A percentile compares a stretch with the other conserved stretches of the same genome.
phyloP scores from a whole-genome alignment of 2,329 filamentous ascomycete species.

The Sporothrix dimorphospora region DNA sequence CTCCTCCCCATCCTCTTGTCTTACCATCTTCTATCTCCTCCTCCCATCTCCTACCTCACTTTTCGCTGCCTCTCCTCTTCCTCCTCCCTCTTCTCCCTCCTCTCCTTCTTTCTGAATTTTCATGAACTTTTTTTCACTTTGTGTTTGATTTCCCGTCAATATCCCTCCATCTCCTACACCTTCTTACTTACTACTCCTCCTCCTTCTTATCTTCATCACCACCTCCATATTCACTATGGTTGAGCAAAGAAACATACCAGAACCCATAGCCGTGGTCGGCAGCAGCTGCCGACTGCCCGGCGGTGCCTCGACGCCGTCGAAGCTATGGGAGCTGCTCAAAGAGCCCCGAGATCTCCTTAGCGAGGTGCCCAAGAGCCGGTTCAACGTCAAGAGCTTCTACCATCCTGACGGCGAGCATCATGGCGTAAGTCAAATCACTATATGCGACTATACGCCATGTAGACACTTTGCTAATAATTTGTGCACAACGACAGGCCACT shows the following conservation, averaged over 20 bases:
- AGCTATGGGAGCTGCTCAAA: conserved; percentile 32
- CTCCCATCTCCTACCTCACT: background rate
- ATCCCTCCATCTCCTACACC: background rate
- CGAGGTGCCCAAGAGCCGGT: conserved; percentile 30
- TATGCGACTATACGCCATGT: background rate
- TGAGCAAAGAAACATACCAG: conserved; percentile 18
- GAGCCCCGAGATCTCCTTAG: conserved; percentile 8
- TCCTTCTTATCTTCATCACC: background rate
- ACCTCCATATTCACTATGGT: background rate
- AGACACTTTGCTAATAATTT: background rate
- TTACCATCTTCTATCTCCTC: background rate
- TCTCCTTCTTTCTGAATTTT: background rate
- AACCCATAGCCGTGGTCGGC: conserved; percentile 34
- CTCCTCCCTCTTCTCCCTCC: background rate
- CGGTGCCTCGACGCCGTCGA: conserved; percentile 29
- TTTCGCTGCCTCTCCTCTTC: background rate
- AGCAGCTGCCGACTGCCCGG: conserved; percentile 32
- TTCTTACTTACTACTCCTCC: background rate
- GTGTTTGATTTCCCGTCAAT: too few species aligned
- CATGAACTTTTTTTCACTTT: background rate
- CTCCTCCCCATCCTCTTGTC: background rate
- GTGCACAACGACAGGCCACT: conserved; percentile 10
- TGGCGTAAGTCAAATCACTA: conserved; percentile 19
- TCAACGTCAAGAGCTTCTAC: conserved; percentile 30
- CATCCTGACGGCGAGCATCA: conserved; percentile 30